Base-by-base conservation (phyloP, 2,329 filamentous ascomycete genomes). In the Tolypocladium ophioglossoides region DNA sequence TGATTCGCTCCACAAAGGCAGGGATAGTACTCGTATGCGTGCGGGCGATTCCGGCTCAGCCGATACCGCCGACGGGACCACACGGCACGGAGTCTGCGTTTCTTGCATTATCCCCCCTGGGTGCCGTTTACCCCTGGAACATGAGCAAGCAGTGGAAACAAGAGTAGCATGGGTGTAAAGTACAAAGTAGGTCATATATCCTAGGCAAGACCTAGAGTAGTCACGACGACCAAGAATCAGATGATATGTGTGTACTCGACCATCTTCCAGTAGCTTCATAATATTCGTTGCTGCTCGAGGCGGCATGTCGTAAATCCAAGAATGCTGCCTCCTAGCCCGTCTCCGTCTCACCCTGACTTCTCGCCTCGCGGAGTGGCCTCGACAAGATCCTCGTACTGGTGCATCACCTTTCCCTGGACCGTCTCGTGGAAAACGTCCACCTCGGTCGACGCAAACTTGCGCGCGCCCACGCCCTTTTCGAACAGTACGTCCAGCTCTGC, bases 401-500 rank as follows among this genome's bases (percentile, higher is more conserved):
- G 66, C 66, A 82, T 68, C 4, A 79, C 68, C 30, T 71, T 70
- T 32, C 69, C 71, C 52, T 76, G 72, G n/a, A 82, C 68, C 11
- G 68, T 66, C 62, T 78, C 77, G 46, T 73, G 72, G 57, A 83
- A 82, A 12, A 80, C 80, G 55, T 83, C 74, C 10, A 83, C 78
- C 56, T 78, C 63, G 2, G 80, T 81, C 27, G 66, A 65, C 10
- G 82, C 79, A 66, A 94, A 95, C 63, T 90, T 86, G 62, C 89
- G 77, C 8, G 89, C 87, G 59, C 79, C 78, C 24, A 92, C 73
- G 1, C 79, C 74, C 57, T 81, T 78, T 72, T 95, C 88, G 63
- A 96, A 96, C 50, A 96, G 75, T 50, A 95, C 64, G 67, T 96
- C 90, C 54, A 96, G 74, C 70, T 96, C 91, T 8, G 89, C 91